Conservation (phyloP, 1,284 basidiomycete species). For the Microbotryomycetes sp. region DNA sequence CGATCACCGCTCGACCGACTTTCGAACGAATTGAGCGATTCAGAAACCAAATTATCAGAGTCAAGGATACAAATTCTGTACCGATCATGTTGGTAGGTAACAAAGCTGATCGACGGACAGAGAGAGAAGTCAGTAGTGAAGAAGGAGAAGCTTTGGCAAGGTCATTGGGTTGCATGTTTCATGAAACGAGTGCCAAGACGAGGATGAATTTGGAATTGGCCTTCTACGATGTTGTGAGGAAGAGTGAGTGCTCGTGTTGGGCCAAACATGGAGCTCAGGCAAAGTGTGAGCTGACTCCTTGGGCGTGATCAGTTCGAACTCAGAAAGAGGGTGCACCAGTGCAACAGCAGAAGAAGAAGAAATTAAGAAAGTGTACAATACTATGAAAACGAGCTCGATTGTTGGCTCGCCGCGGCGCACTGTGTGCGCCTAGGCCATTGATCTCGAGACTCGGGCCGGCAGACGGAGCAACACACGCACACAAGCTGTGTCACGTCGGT, state of each 20-base stretch:
- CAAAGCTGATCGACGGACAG: slow-evolving; percentile 44
- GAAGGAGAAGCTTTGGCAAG: slow-evolving; percentile 42
- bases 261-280: neutral
- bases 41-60: slow-evolving; percentile 41
- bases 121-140: slow-evolving; percentile 41
- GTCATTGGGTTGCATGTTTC: slow-evolving; percentile 42
- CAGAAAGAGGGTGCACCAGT: slow-evolving; percentile 36
- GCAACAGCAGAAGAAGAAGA: slow-evolving; percentile 37
- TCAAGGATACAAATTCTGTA: slow-evolving; percentile 41
- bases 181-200: slow-evolving; percentile 45
- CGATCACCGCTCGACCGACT: slow-evolving; percentile 43
- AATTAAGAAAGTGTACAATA: slow-evolving; percentile 39
- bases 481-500: no score
- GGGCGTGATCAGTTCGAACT: slow-evolving; percentile 34
- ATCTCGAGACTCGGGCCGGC: no score
- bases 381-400: slow-evolving; percentile 26
- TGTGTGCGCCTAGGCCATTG: no score
- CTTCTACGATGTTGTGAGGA: slow-evolving; percentile 41
- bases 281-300: neutral
- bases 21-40: slow-evolving; percentile 44
- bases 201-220: slow-evolving; percentile 43
- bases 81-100: slow-evolving; percentile 45
- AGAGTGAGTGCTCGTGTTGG: slow-evolving; percentile 18
- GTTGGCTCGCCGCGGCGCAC: neutral
- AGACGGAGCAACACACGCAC: no score